Base-by-base conservation (phyloP, 2,329 filamentous ascomycete species). In the Helminthosporium solani region DNA sequence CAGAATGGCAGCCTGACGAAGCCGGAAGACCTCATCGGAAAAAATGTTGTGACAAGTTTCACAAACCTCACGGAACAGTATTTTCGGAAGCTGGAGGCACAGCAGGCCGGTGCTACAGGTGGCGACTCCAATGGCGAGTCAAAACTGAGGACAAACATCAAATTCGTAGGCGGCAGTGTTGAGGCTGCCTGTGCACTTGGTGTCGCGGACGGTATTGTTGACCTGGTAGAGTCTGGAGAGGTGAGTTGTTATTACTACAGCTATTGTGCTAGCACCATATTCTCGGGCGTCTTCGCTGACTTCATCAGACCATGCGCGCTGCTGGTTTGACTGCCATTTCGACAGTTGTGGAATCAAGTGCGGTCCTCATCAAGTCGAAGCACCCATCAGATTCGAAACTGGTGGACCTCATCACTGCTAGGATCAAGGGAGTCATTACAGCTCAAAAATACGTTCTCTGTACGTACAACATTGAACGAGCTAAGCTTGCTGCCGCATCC, bases 181-280 rank as follows among this genome's bases (percentile, higher is more conserved):
- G 94, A 99, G 75, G 92, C 94, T 41, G 92, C 94, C 31, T 99
- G 94, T 68, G 92, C 94, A 16, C 77, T 99, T 44, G 94, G 94
- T 42, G 91, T 97, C 21, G 94, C 94, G 34, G 92, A 97, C 68
- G 94, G 92, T 40, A 96, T 99, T 68, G 90, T 99, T 37, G 94
- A 99, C 75, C 84, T 99, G 47, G 94, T 99, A 66, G 92, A 99
- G 78, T 97, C 94, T 16, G 94, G 94, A 46, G 92, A 97, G 28
- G 28, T 31, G 12, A 6, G 28, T 31, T 9, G 9, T n/a, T n/a
- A n/a, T n/a, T n/a, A n/a, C n/a, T n/a, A n/a, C n/a, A n/a, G n/a
- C n/a, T n/a, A n/a, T n/a, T n/a, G n/a, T n/a, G n/a, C n/a, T n/a
- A n/a, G n/a, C n/a, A n/a, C n/a, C n/a, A n/a, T n/a, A n/a, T n/a